phyloP scores from a whole-genome alignment of 768 basidiomycete species.

The Hericium alpestre region DNA sequence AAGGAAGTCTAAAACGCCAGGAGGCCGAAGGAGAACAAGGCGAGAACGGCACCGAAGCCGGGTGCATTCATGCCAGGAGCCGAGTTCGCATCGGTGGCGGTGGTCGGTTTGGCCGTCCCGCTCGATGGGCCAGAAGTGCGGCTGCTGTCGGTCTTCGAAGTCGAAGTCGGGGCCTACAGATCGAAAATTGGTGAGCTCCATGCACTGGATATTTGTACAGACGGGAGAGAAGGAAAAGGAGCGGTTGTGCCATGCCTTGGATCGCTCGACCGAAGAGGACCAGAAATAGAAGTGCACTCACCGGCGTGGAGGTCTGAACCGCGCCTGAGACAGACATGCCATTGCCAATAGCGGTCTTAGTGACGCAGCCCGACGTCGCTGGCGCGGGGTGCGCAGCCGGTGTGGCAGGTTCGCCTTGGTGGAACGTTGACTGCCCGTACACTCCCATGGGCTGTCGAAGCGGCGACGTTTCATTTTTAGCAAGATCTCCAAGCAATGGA shows the following conservation, averaged over 20 bases:
- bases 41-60: neutral
- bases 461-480: neutral
- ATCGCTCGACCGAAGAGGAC: neutral
- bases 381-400: conserved; percentile 49
- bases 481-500: neutral
- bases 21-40: too few species aligned
- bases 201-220: neutral
- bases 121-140: neutral
- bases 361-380: conserved; percentile 51
- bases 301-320: neutral
- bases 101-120: neutral
- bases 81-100: neutral
- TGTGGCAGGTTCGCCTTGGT: conserved; percentile 49
- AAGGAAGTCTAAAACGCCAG: too few species aligned
- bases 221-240: neutral
- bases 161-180: neutral
- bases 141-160: neutral
- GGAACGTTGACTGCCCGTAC: conserved; percentile 56
- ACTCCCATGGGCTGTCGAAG: conserved; percentile 48
- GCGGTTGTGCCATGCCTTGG: neutral
- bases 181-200: too few species aligned
- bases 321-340: conserved; percentile 13
- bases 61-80: neutral
- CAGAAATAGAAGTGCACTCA: neutral
- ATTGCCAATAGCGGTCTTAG: conserved; percentile 42